phyloP scores from a whole-genome alignment of 805 yeast genomes.

The Metschnikowia lochheadii region DNA sequence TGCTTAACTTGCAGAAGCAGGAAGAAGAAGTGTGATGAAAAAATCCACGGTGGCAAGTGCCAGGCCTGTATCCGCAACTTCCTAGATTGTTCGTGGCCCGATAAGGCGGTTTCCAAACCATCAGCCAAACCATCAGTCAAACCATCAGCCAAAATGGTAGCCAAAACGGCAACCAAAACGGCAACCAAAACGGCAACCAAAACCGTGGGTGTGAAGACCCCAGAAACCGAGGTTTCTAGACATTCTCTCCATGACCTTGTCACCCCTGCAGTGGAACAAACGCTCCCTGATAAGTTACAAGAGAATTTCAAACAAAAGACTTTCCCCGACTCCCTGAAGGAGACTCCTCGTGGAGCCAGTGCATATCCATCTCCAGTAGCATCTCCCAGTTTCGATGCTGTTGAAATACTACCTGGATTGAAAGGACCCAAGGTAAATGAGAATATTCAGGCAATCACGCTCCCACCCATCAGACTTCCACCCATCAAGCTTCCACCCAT shows the following conservation, averaged over 20 bases:
- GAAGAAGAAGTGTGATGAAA: slow-evolving; percentile 61
- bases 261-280: not conserved
- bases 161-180: not conserved
- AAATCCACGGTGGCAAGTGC: slow-evolving; percentile 37
- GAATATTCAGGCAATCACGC: slow-evolving; percentile 2
- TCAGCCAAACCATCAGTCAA: too few relatives aligned
- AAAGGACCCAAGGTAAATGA: slow-evolving; percentile 3
- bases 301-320: too few relatives aligned
- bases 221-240: not conserved
- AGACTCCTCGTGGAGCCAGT: slow-evolving; percentile 14
- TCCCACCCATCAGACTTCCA: slow-evolving; percentile 9
- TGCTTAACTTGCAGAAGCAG: slow-evolving; percentile 56
- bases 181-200: not conserved
- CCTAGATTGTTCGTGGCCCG: slow-evolving; percentile 43
- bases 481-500: slow-evolving; percentile 10
- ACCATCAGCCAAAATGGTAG: too few relatives aligned
- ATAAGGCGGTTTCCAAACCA: slow-evolving; percentile 1
- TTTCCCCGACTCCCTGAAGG: not conserved
- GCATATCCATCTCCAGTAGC: slow-evolving; percentile 32
- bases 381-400: slow-evolving; percentile 23
- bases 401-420: not conserved
- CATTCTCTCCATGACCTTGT: not conserved
- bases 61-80: slow-evolving; percentile 44
- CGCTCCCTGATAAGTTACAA: too few relatives aligned
- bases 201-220: not conserved